Evolutionary conservation across 2,329 filamentous ascomycete genomes (phyloP).

Genomic region (Sporothrix schenckii): DNA sequence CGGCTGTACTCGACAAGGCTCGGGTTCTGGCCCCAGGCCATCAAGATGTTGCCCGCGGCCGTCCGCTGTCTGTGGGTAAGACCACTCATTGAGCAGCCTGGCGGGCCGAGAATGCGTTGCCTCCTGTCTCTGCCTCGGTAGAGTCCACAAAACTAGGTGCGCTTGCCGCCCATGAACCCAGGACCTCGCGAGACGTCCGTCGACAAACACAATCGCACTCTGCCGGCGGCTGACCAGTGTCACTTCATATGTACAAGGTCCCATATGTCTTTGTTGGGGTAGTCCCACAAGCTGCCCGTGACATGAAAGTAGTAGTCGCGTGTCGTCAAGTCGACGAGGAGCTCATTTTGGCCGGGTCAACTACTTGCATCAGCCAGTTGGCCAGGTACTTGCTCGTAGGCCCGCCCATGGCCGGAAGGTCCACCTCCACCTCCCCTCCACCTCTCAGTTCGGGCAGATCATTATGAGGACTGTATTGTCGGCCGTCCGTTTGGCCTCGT

Average conservation of each 20-base stretch:
- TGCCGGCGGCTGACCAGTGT: slow-evolving; percentile 58
- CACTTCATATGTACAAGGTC: slow-evolving; percentile 63
- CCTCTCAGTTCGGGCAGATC: background rate
- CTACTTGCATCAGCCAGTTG: slow-evolving; percentile 47
- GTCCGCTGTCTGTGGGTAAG: slow-evolving; percentile 37
- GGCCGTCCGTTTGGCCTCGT: slow-evolving; percentile 21
- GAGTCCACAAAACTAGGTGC: slow-evolving; percentile 51
- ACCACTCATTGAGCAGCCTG: no score
- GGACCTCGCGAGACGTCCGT: slow-evolving; percentile 48
- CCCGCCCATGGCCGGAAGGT: slow-evolving; percentile 18
- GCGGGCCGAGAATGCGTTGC: no score
- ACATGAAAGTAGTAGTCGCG: slow-evolving; percentile 40
- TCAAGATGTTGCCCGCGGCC: slow-evolving; percentile 47
- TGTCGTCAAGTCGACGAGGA: slow-evolving; percentile 55
- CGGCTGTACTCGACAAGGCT: slow-evolving; percentile 53
- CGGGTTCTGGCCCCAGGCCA: slow-evolving; percentile 53
- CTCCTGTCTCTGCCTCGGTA: slow-evolving; percentile 31
- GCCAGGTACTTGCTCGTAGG: slow-evolving; percentile 38
- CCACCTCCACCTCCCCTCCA: no score
- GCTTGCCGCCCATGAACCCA: slow-evolving; percentile 58
- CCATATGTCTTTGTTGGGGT: slow-evolving; percentile 46
- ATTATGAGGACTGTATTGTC: slow-evolving; percentile 2
- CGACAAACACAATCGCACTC: slow-evolving; percentile 52
- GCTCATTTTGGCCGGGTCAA: slow-evolving; percentile 52
- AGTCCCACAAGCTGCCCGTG: slow-evolving; percentile 33